These are phyloP conservation scores for Fusarium acutatum DNA, from an alignment of 2,329 filamentous ascomycete genomes.

Conservation along the genomic window DNA sequence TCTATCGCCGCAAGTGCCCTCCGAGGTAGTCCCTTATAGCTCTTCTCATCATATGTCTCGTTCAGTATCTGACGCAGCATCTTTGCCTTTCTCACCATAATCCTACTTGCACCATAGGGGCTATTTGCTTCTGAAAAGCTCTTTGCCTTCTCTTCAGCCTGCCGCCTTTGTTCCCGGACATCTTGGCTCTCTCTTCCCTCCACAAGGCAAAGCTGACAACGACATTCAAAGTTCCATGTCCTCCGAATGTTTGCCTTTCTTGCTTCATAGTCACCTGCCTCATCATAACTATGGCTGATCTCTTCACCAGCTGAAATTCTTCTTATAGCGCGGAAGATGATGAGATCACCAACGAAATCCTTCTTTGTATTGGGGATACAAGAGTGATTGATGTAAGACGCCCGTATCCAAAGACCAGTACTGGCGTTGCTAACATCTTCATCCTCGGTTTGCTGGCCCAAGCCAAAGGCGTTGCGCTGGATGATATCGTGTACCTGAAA, in stretches of 20 bases:
- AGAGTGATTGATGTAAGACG: constrained; percentile 54
- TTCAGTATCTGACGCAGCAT: constrained; percentile 35
- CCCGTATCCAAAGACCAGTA: constrained; percentile 50
- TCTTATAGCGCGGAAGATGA: constrained; percentile 49
- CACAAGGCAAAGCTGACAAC: constrained; percentile 46
- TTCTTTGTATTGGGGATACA: constrained; percentile 49
- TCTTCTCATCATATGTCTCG: constrained; percentile 41
- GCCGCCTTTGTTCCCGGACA: constrained; percentile 27
- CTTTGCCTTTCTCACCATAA: constrained; percentile 37
- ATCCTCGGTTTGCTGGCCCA: constrained; percentile 39
- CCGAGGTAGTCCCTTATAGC: constrained; percentile 39
- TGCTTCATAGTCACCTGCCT: constrained; percentile 36
- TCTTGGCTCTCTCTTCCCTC: constrained; percentile 38
- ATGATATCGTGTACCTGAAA: constrained; percentile 47
- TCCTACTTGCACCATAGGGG: constrained; percentile 14
- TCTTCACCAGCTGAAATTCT: constrained; percentile 47
- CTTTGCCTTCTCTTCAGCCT: constrained; percentile 32
- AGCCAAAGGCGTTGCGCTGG: constrained; percentile 47
- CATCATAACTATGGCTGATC: constrained; percentile 46
- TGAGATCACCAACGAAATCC: constrained; percentile 51
- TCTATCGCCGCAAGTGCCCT: constrained; percentile 34
- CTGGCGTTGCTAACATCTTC: constrained; percentile 45
- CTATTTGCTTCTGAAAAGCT: constrained; percentile 22
- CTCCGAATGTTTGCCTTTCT: constrained; percentile 31
- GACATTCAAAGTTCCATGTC: constrained; percentile 51